These are phyloP conservation scores for Oryza longistaminata DNA, from an alignment of 176 grass and related monocot species.

Conservation along the genomic window DNA sequence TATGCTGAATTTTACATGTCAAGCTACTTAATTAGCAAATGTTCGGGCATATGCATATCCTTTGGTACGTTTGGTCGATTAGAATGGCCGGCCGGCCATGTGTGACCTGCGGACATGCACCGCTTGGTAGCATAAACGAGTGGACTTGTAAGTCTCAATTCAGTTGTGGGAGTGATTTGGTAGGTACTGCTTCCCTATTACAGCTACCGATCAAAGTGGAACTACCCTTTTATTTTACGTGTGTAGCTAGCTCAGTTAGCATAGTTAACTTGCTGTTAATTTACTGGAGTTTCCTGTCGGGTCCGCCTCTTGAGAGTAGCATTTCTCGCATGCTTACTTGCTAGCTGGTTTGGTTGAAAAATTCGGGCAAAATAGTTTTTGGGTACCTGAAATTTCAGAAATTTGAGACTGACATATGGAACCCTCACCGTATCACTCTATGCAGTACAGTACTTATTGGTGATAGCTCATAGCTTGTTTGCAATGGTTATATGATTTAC, in stretches of 20 bases:
- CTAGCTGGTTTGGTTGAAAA: background rate
- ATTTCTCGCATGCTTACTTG: background rate
- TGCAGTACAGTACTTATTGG: background rate
- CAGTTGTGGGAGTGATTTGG: too few relatives aligned
- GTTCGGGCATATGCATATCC: background rate
- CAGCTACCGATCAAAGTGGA: background rate
- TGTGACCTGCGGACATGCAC: too few relatives aligned
- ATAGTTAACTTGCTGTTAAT: background rate
- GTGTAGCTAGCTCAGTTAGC: background rate
- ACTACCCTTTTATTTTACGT: background rate
- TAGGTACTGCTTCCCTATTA: background rate
- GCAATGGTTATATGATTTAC: background rate
- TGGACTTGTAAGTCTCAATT: too few relatives aligned
- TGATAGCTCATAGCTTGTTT: background rate
- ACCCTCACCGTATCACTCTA: too few relatives aligned
- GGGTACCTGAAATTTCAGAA: too few relatives aligned
- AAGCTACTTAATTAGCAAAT: background rate
- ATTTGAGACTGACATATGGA: too few relatives aligned
- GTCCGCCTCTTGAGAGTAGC: background rate
- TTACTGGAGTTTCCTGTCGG: background rate
- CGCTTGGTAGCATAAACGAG: too few relatives aligned
- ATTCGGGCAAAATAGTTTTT: too few relatives aligned
- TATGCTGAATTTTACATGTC: background rate
- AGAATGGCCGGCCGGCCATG: background rate
- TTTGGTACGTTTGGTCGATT: slow-evolving; percentile 8